phyloP scores from a whole-genome alignment of 2,329 filamentous ascomycete species.

The Talaromyces pinophilus region DNA sequence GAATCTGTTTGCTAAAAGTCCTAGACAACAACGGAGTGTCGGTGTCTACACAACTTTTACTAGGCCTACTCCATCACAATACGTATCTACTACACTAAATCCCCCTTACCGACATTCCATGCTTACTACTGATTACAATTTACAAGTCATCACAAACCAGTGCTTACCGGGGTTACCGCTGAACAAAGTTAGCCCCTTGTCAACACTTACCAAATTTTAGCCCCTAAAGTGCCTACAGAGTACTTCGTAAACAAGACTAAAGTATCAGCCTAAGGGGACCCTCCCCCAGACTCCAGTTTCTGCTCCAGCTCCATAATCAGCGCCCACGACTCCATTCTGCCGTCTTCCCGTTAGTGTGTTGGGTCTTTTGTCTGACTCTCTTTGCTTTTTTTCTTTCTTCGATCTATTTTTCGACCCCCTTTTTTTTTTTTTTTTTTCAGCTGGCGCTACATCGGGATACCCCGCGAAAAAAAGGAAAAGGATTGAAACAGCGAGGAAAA shows the following conservation, averaged over 20 bases:
- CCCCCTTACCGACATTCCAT: slow-evolving; percentile 15
- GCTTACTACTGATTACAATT: not conserved
- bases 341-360: slow-evolving; percentile 12
- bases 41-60: not conserved
- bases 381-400: slow-evolving; percentile 11
- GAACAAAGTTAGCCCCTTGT: slow-evolving; percentile 9
- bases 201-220: not conserved
- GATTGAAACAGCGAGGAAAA: slow-evolving; percentile 21
- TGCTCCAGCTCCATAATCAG: slow-evolving; percentile 17
- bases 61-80: not conserved
- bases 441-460: slow-evolving; percentile 16
- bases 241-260: not conserved
- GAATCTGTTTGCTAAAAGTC: not conserved
- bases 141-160: not conserved
- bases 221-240: not conserved
- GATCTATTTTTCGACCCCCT: not conserved
- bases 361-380: not conserved
- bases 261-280: slow-evolving; percentile 10
- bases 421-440: not conserved
- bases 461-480: slow-evolving; percentile 19
- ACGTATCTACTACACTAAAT: not conserved
- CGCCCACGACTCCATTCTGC: slow-evolving; percentile 9
- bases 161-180: not conserved
- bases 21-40: not conserved
- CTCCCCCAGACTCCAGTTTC: slow-evolving; percentile 20